Percentiles rank a stretch among this genome's conserved stretches.
Conservation (phyloP, 345 rosid genomes). For the Firmiana major region DNA sequence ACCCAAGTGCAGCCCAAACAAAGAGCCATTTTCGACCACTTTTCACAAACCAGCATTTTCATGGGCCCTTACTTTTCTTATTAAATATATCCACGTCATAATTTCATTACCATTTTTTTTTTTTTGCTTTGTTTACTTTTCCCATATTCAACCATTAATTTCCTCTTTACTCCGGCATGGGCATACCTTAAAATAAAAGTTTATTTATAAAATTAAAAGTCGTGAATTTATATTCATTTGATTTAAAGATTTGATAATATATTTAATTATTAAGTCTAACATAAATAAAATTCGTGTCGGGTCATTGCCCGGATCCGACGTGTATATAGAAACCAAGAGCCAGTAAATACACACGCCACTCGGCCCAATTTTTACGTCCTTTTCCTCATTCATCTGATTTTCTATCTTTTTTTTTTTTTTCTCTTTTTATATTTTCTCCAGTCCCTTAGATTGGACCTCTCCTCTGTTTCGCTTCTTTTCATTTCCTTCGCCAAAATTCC, state of each 20-base stretch:
- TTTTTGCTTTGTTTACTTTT: too few species aligned
- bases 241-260: too few species aligned
- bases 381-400: not conserved
- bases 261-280: too few species aligned
- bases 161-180: too few species aligned
- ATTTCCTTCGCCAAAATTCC: not conserved
- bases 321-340: slow-evolving; percentile 2
- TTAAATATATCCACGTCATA: not conserved
- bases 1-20: not conserved
- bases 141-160: too few species aligned
- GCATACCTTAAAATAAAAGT: too few species aligned
- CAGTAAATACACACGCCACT: slow-evolving; percentile 7
- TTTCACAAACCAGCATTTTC: not conserved
- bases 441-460: slow-evolving; percentile 23
- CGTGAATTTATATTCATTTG: too few species aligned
- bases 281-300: not conserved
- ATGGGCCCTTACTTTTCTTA: not conserved
- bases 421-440: not conserved
- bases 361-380: slow-evolving; percentile 16
- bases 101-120: too few species aligned
- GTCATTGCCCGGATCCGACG: not conserved
- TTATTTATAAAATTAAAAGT: too few species aligned
- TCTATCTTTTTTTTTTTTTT: not conserved
- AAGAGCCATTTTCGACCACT: not conserved
- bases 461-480: not conserved